Percentiles rank a stretch among this genome's conserved stretches.
These are phyloP conservation scores for Ophiostoma pallidulum DNA, from an alignment of 2,329 filamentous ascomycete species.

Conservation along the genomic window DNA sequence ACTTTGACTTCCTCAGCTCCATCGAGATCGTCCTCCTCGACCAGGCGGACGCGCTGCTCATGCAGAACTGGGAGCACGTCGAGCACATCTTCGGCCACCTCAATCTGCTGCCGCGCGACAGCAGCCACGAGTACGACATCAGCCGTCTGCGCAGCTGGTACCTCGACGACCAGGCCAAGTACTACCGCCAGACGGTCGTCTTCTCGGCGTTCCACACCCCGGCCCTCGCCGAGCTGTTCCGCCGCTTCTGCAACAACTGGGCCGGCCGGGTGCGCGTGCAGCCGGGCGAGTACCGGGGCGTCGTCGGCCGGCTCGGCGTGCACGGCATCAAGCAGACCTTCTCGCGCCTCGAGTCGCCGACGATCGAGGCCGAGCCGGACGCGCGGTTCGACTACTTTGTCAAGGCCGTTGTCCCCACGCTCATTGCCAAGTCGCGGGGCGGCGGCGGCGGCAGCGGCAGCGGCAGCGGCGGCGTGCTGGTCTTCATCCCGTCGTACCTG, in stretches of 20 bases:
- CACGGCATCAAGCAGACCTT: slow-evolving; percentile 73
- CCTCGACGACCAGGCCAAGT: slow-evolving; percentile 71
- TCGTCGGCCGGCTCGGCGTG: slow-evolving; percentile 63
- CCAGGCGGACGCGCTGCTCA: slow-evolving; percentile 83
- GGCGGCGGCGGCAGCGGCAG: slow-evolving; percentile 10
- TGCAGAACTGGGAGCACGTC: slow-evolving; percentile 98
- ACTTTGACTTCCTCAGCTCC: slow-evolving; percentile 87
- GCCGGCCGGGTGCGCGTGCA: slow-evolving; percentile 69
- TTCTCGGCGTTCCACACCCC: slow-evolving; percentile 78
- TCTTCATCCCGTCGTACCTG: slow-evolving; percentile 89
- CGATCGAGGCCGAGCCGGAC: slow-evolving; percentile 70
- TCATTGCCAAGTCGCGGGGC: slow-evolving; percentile 59
- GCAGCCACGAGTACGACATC: slow-evolving; percentile 87
- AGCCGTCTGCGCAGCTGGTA: slow-evolving; percentile 86
- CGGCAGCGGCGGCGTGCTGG: slow-evolving; percentile 51
- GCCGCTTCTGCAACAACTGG: slow-evolving; percentile 68
- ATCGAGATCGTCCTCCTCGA: slow-evolving; percentile 87
- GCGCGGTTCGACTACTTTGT: slow-evolving; percentile 86
- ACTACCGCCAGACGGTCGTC: slow-evolving; percentile 78
- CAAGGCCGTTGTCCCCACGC: slow-evolving; percentile 64
- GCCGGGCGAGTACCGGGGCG: slow-evolving; percentile 52
- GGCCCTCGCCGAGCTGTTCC: slow-evolving; percentile 73
- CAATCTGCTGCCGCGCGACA: slow-evolving; percentile 80
- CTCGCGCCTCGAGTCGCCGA: slow-evolving; percentile 66
- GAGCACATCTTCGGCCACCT: slow-evolving; percentile 86